Conservation (phyloP, 2,329 filamentous ascomycete genomes). For the Emydomyces testavorans region DNA sequence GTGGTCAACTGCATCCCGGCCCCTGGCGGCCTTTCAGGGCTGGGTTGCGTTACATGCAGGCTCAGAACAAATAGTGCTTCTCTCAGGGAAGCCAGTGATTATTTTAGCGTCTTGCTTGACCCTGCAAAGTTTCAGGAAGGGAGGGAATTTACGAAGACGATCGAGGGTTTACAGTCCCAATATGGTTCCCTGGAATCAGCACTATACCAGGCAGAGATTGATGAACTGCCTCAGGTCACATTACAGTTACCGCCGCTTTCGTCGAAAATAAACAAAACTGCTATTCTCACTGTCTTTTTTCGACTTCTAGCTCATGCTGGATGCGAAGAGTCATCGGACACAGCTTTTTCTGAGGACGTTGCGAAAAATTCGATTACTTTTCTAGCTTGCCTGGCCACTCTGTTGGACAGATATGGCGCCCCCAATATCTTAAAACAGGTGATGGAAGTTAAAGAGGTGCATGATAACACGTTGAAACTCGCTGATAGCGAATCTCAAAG, state of each 20-base stretch:
- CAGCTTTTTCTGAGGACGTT: conserved; percentile 1
- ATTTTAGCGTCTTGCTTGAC: conserved; percentile 33
- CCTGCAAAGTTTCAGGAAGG: conserved; percentile 35
- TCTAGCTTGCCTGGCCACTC: conserved; percentile 13
- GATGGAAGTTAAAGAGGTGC: background rate
- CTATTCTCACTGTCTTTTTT: conserved; percentile 13
- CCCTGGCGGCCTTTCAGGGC: conserved; percentile 4
- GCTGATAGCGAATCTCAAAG: background rate
- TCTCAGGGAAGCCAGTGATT: conserved; percentile 28
- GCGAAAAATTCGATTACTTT: conserved; percentile 10
- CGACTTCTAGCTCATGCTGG: conserved; percentile 4
- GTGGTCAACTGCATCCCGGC: conserved; percentile 26
- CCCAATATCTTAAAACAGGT: background rate
- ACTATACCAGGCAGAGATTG: conserved; percentile 18
- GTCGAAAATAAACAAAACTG: conserved; percentile 11
- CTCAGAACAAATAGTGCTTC: conserved; percentile 29
- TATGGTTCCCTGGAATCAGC: conserved; percentile 12
- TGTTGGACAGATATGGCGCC: conserved; percentile 14
- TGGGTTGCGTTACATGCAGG: conserved; percentile 14
- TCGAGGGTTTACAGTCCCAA: conserved; percentile 11
- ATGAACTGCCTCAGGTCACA: conserved; percentile 22
- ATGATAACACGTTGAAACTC: background rate
- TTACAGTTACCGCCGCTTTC: conserved; percentile 24
- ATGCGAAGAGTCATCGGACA: background rate
- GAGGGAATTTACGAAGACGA: conserved; percentile 24